Evolutionary conservation across 2,329 filamentous ascomycete species (phyloP).

Genomic region (Teratosphaeria destructans): DNA sequence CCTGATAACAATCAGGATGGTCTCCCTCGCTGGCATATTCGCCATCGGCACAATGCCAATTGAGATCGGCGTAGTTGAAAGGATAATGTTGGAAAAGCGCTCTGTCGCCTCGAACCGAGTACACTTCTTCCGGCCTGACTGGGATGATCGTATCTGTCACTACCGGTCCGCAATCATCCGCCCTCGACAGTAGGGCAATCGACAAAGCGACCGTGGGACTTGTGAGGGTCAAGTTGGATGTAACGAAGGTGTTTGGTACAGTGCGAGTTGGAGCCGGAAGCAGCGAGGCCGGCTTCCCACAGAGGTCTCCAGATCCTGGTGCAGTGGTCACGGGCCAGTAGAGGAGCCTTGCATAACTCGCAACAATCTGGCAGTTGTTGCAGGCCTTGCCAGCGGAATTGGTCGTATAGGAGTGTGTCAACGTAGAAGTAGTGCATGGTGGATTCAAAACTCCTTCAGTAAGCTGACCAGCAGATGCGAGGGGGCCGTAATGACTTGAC

Average conservation of each 20-base stretch:
- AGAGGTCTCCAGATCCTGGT: constrained; percentile 4
- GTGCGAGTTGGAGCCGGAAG: constrained; percentile 4
- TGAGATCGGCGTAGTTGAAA: neutral
- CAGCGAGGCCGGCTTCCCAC: constrained; percentile 3
- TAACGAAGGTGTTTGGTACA: constrained; percentile 7
- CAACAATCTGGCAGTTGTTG: constrained; percentile 6
- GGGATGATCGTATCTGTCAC: constrained; percentile 7
- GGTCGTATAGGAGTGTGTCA: constrained; percentile 1
- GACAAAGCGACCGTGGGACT: constrained; percentile 7
- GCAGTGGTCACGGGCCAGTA: constrained; percentile 10
- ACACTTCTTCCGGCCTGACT: neutral
- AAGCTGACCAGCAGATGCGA: neutral
- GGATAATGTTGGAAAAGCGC: neutral
- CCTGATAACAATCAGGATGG: neutral
- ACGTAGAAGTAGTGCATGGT: constrained; percentile 3
- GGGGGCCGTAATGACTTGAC: neutral
- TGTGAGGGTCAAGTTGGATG: constrained; percentile 8
- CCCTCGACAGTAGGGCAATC: constrained; percentile 3
- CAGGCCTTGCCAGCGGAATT: constrained; percentile 2
- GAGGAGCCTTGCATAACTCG: constrained; percentile 5
- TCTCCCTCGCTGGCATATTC: neutral
- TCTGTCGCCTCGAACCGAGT: neutral
- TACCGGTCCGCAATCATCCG: constrained; percentile 6
- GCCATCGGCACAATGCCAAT: neutral
- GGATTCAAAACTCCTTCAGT: neutral